phyloP scores from a whole-genome alignment of 208 protist species.

The Leptomonas seymouri region DNA sequence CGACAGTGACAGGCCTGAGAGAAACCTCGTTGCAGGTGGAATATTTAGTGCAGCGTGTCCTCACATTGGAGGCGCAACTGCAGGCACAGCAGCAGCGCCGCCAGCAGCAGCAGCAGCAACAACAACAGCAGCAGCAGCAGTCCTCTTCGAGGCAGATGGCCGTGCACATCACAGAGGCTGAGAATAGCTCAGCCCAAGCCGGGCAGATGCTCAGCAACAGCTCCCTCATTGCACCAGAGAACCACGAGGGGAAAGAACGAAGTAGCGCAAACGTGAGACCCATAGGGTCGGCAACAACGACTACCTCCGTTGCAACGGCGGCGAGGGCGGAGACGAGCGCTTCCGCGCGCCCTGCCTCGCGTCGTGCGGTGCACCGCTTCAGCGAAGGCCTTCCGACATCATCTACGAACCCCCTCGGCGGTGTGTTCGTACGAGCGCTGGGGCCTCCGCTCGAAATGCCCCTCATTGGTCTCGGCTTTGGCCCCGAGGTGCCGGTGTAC shows the following conservation, averaged over 20 bases:
- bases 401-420: background rate
- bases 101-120: slow-evolving; percentile 8
- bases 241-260: background rate
- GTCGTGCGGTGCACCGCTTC: slow-evolving; percentile 3
- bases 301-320: background rate
- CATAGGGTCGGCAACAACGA: background rate
- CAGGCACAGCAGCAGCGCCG: slow-evolving; percentile 10
- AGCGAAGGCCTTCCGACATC: slow-evolving; percentile 1
- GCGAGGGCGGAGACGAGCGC: background rate
- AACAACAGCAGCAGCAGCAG: background rate
- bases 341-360: slow-evolving; percentile 7
- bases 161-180: background rate
- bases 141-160: background rate
- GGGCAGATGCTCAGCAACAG: slow-evolving; percentile 1
- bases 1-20: slow-evolving; percentile 43
- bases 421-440: background rate
- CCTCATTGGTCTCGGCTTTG: slow-evolving; percentile 53
- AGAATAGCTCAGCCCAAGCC: background rate
- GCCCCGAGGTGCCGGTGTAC: slow-evolving; percentile 43
- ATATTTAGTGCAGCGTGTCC: slow-evolving; percentile 67
- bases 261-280: background rate
- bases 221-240: background rate
- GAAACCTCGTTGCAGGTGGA: slow-evolving; percentile 69
- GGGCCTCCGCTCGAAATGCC: slow-evolving; percentile 28
- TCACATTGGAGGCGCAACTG: slow-evolving; percentile 39